Evolutionary conservation across 2,329 filamentous ascomycete genomes (phyloP).

Genomic region (Trichoderma sp.): DNA sequence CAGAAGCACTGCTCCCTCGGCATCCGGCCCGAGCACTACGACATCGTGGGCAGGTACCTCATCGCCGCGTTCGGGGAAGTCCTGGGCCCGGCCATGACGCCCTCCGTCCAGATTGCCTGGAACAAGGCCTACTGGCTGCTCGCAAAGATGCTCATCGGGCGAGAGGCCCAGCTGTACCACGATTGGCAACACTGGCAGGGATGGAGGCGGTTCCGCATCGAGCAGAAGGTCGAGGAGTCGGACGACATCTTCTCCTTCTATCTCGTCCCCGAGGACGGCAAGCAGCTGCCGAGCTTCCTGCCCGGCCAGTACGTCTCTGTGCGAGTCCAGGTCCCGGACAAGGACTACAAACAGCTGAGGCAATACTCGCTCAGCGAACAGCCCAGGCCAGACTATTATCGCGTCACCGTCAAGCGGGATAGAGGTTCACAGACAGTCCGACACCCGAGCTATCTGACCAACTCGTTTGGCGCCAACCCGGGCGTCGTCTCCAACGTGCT

Average conservation of each 20-base stretch:
- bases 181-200: conserved; percentile 63
- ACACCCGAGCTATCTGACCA: conserved; percentile 33
- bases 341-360: conserved; percentile 64
- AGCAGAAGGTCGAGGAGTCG: conserved; percentile 65
- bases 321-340: conserved; percentile 57
- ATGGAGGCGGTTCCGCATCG: conserved; percentile 69
- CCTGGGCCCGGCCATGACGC: conserved; percentile 65
- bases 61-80: conserved; percentile 68
- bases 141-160: conserved; percentile 69
- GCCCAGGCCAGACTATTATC: conserved; percentile 63
- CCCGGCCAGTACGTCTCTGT: conserved; percentile 75
- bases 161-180: conserved; percentile 65
- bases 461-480: conserved; percentile 49
- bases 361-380: conserved; percentile 75
- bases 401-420: conserved; percentile 72
- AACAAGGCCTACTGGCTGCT: conserved; percentile 71
- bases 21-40: conserved; percentile 69
- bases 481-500: conserved; percentile 72
- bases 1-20: conserved; percentile 74
- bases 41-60: conserved; percentile 69
- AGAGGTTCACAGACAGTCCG: conserved; percentile 50
- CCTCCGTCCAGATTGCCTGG: conserved; percentile 68
- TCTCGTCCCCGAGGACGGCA: conserved; percentile 63
- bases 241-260: conserved; percentile 72
- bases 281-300: conserved; percentile 62